phyloP scores from a whole-genome alignment of 202 grass and related monocot genomes.

The Schoenoplectus triqueter region DNA sequence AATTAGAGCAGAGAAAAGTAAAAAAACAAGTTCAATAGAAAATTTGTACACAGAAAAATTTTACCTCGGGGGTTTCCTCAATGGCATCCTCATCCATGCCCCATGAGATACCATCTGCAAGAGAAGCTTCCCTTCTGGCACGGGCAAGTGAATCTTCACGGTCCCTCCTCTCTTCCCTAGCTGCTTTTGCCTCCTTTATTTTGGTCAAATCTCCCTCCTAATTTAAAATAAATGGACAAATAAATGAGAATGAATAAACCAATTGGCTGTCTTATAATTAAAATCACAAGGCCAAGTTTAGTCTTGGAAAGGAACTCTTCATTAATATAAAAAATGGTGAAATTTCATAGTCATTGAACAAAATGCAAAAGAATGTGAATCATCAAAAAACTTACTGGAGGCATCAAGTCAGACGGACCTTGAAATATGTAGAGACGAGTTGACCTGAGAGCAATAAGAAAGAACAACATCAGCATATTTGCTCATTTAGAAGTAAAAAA shows the following conservation, averaged over 20 bases:
- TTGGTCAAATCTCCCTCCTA: conserved; percentile 94
- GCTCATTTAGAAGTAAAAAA: conserved; percentile 14
- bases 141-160: conserved; percentile 83
- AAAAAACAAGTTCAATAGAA: not conserved
- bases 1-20: conserved; percentile 16
- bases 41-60: conserved; percentile 28
- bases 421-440: conserved; percentile 89
- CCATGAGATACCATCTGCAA: conserved; percentile 95
- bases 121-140: conserved; percentile 84
- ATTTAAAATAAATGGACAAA: conserved; percentile 38
- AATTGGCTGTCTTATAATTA: conserved; percentile 30
- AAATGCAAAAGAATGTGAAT: conserved; percentile 22
- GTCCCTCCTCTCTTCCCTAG: conserved; percentile 69
- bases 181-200: conserved; percentile 59
- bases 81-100: conserved; percentile 90
- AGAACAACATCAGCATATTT: conserved; percentile 2
- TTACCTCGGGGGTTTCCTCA: conserved; percentile 73
- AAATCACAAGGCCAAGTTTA: not conserved
- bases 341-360: conserved; percentile 19
- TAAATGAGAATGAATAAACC: conserved; percentile 32
- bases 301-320: not conserved
- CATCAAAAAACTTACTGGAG: conserved; percentile 58
- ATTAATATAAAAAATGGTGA: conserved; percentile 4
- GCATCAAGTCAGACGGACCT: conserved; percentile 93
- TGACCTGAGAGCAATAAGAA: conserved; percentile 57